Evolutionary conservation across 345 rosid genomes (phyloP).

Genomic region (Arabidopsis suecica): DNA sequence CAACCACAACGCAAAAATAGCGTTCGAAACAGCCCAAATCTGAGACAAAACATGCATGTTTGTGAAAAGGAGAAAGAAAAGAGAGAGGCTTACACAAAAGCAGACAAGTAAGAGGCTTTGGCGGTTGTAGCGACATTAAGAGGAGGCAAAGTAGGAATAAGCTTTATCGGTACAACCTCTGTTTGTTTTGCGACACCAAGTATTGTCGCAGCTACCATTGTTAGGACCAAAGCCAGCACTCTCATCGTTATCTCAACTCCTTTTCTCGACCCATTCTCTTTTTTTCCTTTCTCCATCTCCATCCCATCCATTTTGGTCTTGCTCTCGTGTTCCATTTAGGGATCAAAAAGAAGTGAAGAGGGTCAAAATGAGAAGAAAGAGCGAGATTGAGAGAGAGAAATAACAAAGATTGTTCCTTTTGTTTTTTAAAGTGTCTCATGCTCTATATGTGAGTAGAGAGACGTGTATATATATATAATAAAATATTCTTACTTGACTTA

Average conservation of each 20-base stretch:
- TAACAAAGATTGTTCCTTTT: not conserved
- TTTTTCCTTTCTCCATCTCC: conserved; percentile 39
- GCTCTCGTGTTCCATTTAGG: conserved; percentile 36
- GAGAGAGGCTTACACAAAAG: conserved; percentile 61
- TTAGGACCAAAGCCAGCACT: conserved; percentile 55
- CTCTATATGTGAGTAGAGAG: conserved; percentile 15
- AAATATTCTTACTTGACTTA: not conserved
- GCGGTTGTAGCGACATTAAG: conserved; percentile 58
- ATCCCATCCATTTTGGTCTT: conserved; percentile 36
- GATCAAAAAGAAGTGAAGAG: not conserved
- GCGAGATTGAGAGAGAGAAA: conserved; percentile 10
- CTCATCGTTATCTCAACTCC: conserved; percentile 50
- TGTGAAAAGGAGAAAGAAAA: not conserved
- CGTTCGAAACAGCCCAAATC: not conserved
- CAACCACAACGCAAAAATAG: not conserved
- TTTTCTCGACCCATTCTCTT: conserved; percentile 14
- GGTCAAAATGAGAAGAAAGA: not conserved
- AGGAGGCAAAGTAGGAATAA: conserved; percentile 56
- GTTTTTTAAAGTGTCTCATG: conserved; percentile 2
- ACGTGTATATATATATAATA: conserved; percentile 1
- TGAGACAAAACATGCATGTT: not conserved
- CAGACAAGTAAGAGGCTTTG: conserved; percentile 62
- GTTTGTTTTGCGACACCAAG: conserved; percentile 63
- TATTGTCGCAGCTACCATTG: conserved; percentile 54
- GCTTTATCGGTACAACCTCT: conserved; percentile 48